These are phyloP conservation scores for Allium sativum DNA, from an alignment of 106 monocot genomes.

Conservation along the genomic window DNA sequence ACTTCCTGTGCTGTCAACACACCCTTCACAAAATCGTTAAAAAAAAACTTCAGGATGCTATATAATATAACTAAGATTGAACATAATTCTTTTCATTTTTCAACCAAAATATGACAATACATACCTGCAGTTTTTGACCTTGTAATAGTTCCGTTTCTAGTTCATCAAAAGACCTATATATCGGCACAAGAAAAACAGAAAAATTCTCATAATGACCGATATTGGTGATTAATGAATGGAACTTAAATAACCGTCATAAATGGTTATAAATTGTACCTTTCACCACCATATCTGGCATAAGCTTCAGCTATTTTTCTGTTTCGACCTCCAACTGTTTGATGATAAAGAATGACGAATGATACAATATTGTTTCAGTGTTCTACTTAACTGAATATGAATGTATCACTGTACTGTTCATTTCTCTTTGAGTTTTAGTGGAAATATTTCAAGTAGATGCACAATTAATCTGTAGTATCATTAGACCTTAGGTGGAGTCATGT, in stretches of 20 bases:
- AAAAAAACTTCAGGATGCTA: neutral
- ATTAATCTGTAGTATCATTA: too few relatives aligned
- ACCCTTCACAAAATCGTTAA: constrained; percentile 27
- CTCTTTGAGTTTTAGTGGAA: too few relatives aligned
- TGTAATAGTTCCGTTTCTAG: constrained; percentile 66
- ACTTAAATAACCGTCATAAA: neutral
- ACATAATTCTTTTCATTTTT: neutral
- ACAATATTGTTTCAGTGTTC: neutral
- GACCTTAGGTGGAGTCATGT: too few relatives aligned
- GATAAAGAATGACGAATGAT: neutral
- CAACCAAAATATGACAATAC: neutral
- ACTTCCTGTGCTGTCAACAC: constrained; percentile 92
- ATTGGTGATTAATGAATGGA: neutral
- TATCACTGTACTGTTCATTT: too few relatives aligned
- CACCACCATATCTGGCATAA: constrained; percentile 58
- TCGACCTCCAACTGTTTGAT: constrained; percentile 67
- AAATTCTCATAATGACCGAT: neutral
- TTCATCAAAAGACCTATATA: constrained; percentile 67
- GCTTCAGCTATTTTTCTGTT: constrained; percentile 87
- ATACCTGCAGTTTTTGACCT: constrained; percentile 91
- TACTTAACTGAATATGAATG: too few relatives aligned
- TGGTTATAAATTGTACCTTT: constrained; percentile 35
- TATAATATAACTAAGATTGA: neutral
- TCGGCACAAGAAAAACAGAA: neutral
- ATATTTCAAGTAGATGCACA: too few relatives aligned